Evolutionary conservation across 768 basidiomycete genomes (phyloP), one percentile per base, ranked within the genome.

Genomic region (Amanita subjunquillea): DNA sequence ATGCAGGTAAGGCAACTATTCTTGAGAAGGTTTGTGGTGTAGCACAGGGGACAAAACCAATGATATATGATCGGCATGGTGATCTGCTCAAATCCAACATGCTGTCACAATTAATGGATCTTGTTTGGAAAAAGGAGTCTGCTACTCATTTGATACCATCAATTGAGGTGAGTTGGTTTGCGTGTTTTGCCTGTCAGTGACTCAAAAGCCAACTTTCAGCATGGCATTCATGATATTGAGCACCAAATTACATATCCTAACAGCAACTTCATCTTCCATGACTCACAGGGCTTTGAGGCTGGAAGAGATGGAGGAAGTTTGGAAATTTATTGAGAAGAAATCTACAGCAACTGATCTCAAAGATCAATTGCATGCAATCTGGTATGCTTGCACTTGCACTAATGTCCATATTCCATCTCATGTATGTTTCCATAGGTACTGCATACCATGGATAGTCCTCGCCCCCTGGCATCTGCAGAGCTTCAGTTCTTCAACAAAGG

Each of bases 191-290:
- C 10, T 27, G 6, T 17, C 7, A 22, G 40, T 44, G 17, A 46
- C 51, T n/a, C 27, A 58, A 37, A 52, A 44, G 32, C 44, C 25
- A 27, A 41, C 32, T 29, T 42, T 36, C 56, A 67, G 69, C 64
- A 68, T 34, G 71, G 69, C 29, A 42, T 51, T 2, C 70, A 71
- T 57, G 55, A 72, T 50, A 65, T 71, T 30, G 50, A 64, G 47
- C 51, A 57, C 29, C 55, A 61, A 48, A 61, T 68, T 40, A 54
- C 62, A 10, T 72, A 67, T 54, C 46, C 12, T 32, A 41, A 37
- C 27, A 67, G 60, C 57, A 67, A 67, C 29, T 72, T 70, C 54
- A 61, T 72, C 23, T 72, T 17, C 17, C 17, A 17, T 17, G 17
- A 17, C 17, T 17, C 17, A 17, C 17, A 17, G 17, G 17, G 17